phyloP scores from a whole-genome alignment of 306 rosid species.

The Medicago ruthenica region DNA sequence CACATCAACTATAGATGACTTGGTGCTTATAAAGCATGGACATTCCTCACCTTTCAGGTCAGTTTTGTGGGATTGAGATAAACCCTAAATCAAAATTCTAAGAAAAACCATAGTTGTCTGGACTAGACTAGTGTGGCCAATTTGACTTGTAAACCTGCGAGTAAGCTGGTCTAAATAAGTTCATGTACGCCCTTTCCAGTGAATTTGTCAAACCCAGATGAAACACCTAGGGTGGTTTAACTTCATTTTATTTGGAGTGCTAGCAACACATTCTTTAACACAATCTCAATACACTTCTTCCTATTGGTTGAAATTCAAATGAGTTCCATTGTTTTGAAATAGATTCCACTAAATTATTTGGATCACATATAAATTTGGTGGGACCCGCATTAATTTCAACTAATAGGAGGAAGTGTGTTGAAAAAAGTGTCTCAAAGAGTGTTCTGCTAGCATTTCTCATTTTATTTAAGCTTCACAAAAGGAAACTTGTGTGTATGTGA shows the following conservation, averaged over 20 bases:
- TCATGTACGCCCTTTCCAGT: neutral
- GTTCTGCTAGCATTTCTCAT: neutral
- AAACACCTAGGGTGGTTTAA: slow-evolving; percentile 3
- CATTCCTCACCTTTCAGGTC: neutral
- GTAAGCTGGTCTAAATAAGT: neutral
- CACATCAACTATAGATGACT: neutral
- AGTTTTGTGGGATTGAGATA: neutral
- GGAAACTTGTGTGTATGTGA: neutral
- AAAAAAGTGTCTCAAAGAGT: neutral
- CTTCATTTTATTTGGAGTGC: neutral
- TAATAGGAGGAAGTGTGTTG: neutral
- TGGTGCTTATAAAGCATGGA: neutral
- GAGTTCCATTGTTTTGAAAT: neutral
- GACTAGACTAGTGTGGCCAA: neutral
- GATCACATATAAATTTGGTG: neutral
- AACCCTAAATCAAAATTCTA: neutral
- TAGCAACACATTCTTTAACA: neutral
- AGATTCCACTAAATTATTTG: neutral
- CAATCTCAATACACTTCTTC: neutral
- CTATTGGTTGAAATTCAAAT: neutral
- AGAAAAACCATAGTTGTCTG: slow-evolving; percentile 3
- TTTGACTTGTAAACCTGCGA: neutral
- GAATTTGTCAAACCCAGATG: slow-evolving; percentile 5
- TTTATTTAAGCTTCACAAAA: neutral
- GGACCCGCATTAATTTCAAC: neutral